These are phyloP conservation scores for Venturia asperata DNA, from an alignment of 2,329 filamentous ascomycete species.

Conservation along the genomic window DNA sequence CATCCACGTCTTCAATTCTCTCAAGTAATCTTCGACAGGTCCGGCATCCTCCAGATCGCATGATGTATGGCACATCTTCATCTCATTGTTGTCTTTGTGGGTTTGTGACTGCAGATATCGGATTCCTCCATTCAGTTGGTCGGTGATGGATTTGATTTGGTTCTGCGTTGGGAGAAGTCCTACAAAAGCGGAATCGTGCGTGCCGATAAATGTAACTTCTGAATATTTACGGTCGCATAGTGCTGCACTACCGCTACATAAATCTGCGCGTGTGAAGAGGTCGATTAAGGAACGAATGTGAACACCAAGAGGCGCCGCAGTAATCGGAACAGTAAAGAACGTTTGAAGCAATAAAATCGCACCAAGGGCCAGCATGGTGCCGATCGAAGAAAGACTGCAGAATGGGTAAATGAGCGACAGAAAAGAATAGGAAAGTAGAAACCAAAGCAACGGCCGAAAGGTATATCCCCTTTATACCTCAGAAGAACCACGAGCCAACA, in stretches of 20 bases:
- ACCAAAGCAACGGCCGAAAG: not conserved
- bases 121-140: constrained; percentile 64
- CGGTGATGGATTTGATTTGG: constrained; percentile 66
- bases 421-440: not conserved
- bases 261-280: not conserved
- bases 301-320: not conserved
- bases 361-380: constrained; percentile 12
- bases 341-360: not conserved
- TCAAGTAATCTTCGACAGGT: constrained; percentile 56
- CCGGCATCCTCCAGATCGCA: constrained; percentile 65
- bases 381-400: not conserved
- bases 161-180: constrained; percentile 59
- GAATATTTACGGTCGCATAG: constrained; percentile 67
- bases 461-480: not conserved
- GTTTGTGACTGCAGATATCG: constrained; percentile 66
- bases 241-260: constrained; percentile 72
- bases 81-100: constrained; percentile 48
- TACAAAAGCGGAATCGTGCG: constrained; percentile 69
- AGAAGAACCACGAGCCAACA: not conserved
- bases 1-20: constrained; percentile 60
- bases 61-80: constrained; percentile 62
- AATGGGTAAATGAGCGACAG: not conserved
- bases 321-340: not conserved
- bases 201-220: constrained; percentile 70
- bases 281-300: not conserved